Evolutionary conservation across 148 eudicot genomes (phyloP).

Genomic region (Amaranthus cruentus): DNA sequence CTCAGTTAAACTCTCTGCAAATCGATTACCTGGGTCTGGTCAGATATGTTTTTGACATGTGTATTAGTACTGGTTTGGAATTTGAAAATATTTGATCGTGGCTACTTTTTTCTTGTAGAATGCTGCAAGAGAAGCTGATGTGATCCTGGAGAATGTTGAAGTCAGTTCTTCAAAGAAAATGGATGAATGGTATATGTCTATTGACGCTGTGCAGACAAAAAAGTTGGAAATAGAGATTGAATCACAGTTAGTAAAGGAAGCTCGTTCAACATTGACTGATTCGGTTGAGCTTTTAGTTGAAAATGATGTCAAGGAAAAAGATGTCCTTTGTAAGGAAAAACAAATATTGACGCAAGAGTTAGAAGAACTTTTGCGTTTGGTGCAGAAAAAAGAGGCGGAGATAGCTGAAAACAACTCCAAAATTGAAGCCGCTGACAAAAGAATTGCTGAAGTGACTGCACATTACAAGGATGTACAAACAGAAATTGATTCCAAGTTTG

Average conservation of each 20-base stretch:
- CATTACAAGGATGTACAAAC: slow-evolving; percentile 49
- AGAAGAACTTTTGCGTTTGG: slow-evolving; percentile 54
- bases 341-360: slow-evolving; percentile 45
- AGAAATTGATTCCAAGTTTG: slow-evolving; percentile 33
- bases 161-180: slow-evolving; percentile 38
- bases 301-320: slow-evolving; percentile 56
- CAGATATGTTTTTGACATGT: not conserved
- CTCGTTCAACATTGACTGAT: slow-evolving; percentile 36
- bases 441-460: slow-evolving; percentile 48
- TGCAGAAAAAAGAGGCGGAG: slow-evolving; percentile 63
- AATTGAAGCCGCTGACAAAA: slow-evolving; percentile 58
- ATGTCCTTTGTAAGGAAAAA: slow-evolving; percentile 43
- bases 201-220: slow-evolving; percentile 53
- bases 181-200: slow-evolving; percentile 48
- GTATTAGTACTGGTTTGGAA: not conserved
- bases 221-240: slow-evolving; percentile 60
- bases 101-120: slow-evolving; percentile 33
- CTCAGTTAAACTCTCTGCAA: not conserved
- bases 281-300: slow-evolving; percentile 48
- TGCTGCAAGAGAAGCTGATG: slow-evolving; percentile 46
- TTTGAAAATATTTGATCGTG: not conserved
- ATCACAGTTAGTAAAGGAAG: slow-evolving; percentile 45
- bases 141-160: slow-evolving; percentile 39
- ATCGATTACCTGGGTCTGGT: not conserved
- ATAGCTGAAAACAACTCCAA: slow-evolving; percentile 49